Evolutionary conservation across 1,284 basidiomycete species (phyloP).

Genomic region (Paramarasmius palmivorus): DNA sequence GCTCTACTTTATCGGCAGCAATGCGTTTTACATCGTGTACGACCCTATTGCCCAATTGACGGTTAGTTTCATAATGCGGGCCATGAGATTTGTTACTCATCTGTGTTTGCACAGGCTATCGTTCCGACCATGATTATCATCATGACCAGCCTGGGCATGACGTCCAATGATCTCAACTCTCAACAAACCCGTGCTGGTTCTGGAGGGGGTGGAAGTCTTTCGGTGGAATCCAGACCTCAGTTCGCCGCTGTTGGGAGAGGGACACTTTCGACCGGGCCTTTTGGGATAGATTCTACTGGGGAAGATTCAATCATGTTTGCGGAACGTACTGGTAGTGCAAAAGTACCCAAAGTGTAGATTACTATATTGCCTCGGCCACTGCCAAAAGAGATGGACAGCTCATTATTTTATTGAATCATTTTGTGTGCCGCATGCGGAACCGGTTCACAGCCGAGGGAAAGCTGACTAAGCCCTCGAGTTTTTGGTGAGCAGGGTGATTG

Average conservation of each 20-base stretch:
- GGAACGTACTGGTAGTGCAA: too few species aligned
- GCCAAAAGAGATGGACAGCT: too few species aligned
- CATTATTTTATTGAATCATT: too few species aligned
- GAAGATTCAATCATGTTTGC: too few species aligned
- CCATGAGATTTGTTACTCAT: background rate
- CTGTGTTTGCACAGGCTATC: conserved; percentile 24
- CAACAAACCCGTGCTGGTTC: background rate
- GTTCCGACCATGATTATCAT: conserved; percentile 34
- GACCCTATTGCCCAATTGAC: conserved; percentile 41
- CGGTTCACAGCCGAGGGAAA: too few species aligned
- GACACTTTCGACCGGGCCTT: too few species aligned
- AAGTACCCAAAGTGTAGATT: too few species aligned
- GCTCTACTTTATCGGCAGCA: conserved; percentile 36
- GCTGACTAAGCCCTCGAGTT: background rate
- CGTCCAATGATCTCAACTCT: conserved; percentile 25
- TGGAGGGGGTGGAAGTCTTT: background rate
- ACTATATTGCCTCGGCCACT: too few species aligned
- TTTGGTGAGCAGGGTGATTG: background rate
- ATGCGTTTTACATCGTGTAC: conserved; percentile 41
- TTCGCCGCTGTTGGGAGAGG: too few species aligned
- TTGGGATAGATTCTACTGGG: too few species aligned
- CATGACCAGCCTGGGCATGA: conserved; percentile 30
- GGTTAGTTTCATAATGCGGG: conserved; percentile 21
- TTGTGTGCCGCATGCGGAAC: too few species aligned
- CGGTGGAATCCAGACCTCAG: too few species aligned